Base-by-base conservation (phyloP, 257 asterid genomes). In the Nyctanthes arbortristis region DNA sequence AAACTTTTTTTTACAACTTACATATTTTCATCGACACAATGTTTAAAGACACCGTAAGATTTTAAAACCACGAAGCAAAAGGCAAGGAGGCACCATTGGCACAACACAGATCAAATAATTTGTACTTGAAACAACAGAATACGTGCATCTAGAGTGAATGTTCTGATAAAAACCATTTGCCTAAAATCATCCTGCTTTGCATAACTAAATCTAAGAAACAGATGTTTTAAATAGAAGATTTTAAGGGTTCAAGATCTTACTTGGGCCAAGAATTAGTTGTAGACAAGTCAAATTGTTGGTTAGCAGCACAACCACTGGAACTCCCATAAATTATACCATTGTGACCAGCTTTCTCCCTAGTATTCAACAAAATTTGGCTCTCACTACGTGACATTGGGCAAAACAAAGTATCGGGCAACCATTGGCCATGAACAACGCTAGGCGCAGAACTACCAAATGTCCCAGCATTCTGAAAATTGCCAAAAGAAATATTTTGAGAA, bases 401-500 rank as follows among this genome's bases (percentile, higher is more conserved):
- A 52, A 7, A 52, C 24, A 52, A 78, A 69, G 85, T 71, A 63
- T 76, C 81, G 29, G 91, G 88, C 75, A 81, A 73, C 96, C 96
- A 83, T 14, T 82, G 76, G 67, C 81, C 86, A 67, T 84, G 90
- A 68, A 72, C 67, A 82, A 73, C 69, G 73, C 82, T 80, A 75
- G 90, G 82, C 72, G 76, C 68, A 71, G 88, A 61, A 39, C 77
- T 74, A 76, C 68, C 76, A 70, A 67, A 80, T 45, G 85, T 67
- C 37, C 93, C 96, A 68, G 85, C 90, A 80, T 67, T 87, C 79
- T 84, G 93, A 75, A 73, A 58, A 78, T 80, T 80, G 54, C 96
- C 97, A 72, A 71, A 71, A 67, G 80, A 60, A 72, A 68, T 84
- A 75, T 85, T 85, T 73, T 79, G 90, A 9, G 85, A 71, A 63